Evolutionary conservation across 164 flowering plant genomes (phyloP).

Genomic region (Dillenia turbinata): DNA sequence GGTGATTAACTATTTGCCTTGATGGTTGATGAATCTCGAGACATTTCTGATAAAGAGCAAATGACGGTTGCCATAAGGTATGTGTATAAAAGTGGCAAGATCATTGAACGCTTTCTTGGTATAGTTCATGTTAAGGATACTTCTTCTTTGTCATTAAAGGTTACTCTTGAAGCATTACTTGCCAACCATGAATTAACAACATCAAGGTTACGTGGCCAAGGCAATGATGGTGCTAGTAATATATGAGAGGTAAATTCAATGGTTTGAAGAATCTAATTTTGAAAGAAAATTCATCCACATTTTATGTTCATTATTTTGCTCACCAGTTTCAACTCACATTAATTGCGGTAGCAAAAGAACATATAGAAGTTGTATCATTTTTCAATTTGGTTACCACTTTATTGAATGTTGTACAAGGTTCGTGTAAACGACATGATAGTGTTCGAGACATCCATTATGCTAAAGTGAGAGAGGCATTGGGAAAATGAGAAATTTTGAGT

Average conservation of each 20-base stretch:
- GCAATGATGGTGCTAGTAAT: slow-evolving; percentile 8
- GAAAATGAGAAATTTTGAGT: not conserved
- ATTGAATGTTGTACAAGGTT: slow-evolving; percentile 6
- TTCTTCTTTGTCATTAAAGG: too few species aligned
- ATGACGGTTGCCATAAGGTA: too few species aligned
- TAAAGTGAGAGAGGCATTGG: slow-evolving; percentile 3
- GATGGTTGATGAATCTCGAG: too few species aligned
- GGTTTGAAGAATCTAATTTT: slow-evolving; percentile 6
- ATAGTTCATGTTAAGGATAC: too few species aligned
- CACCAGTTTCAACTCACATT: slow-evolving; percentile 6
- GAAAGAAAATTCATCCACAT: slow-evolving; percentile 8
- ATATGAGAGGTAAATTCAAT: not conserved
- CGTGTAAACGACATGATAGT: not conserved
- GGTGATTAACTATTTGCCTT: too few species aligned
- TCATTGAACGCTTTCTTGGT: too few species aligned
- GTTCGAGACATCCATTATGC: not conserved
- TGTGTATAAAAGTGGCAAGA: too few species aligned
- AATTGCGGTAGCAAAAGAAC: slow-evolving; percentile 3
- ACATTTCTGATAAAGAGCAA: too few species aligned
- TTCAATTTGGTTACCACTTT: slow-evolving; percentile 4
- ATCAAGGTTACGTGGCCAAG: not conserved
- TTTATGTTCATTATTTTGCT: slow-evolving; percentile 6
- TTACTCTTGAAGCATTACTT: too few species aligned
- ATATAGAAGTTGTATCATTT: not conserved
- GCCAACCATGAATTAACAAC: too few species aligned